Conservation (phyloP, 2,329 filamentous ascomycete genomes). For the Exophiala sp. region DNA sequence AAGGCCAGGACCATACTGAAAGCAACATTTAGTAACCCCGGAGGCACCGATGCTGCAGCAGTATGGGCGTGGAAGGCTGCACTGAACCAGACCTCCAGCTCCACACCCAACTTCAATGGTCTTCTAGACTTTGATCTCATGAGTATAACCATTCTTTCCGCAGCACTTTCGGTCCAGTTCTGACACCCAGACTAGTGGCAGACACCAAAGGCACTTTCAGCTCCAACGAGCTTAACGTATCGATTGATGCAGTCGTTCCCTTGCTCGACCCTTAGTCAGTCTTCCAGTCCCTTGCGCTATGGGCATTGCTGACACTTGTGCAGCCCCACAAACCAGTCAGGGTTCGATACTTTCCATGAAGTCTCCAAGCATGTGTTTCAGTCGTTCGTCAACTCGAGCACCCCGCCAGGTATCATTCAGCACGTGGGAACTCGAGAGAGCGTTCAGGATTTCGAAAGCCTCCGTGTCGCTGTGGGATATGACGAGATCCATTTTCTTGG, state of each 20-base stretch:
- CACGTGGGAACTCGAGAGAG: slow-evolving; percentile 6
- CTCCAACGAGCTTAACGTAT: slow-evolving; percentile 8
- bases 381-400: slow-evolving; percentile 1
- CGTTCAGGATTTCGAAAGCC: slow-evolving; percentile 4
- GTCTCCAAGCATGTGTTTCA: neutral
- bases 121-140: slow-evolving; percentile 9
- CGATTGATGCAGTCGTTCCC: neutral
- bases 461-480: slow-evolving; percentile 8
- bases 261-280: slow-evolving; percentile 7
- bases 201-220: slow-evolving; percentile 4
- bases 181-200: neutral
- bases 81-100: neutral
- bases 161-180: neutral
- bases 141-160: slow-evolving; percentile 2
- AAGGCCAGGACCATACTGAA: no score
- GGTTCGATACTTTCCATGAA: neutral
- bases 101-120: neutral
- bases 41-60: slow-evolving; percentile 2
- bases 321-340: slow-evolving; percentile 2
- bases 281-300: neutral
- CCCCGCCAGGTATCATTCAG: neutral
- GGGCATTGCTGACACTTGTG: neutral
- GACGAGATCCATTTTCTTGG: slow-evolving; percentile 4
- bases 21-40: neutral
- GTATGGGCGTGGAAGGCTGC: slow-evolving; percentile 5